Percentiles rank a stretch among this genome's conserved stretches.
phyloP scores from a whole-genome alignment of 2,329 filamentous ascomycete genomes.

The Beauveria bassiana region DNA sequence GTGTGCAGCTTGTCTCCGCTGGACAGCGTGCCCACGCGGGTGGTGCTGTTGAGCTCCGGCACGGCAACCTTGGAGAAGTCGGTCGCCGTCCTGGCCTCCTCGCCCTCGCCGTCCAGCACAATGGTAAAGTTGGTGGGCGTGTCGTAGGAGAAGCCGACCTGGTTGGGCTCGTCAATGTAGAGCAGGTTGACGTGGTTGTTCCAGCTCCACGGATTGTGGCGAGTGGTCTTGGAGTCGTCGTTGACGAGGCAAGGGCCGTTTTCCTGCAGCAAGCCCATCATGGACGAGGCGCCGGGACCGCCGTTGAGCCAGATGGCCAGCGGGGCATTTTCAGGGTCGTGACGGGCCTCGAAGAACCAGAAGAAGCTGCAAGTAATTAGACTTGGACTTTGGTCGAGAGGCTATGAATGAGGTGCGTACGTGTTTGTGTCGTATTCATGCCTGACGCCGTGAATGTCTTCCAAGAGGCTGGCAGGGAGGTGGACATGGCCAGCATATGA shows the following conservation, averaged over 20 bases:
- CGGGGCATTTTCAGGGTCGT: slow-evolving; percentile 29
- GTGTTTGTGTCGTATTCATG: slow-evolving; percentile 39
- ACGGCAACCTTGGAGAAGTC: slow-evolving; percentile 28
- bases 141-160: slow-evolving; percentile 63
- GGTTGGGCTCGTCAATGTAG: slow-evolving; percentile 55
- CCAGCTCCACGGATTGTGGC: slow-evolving; percentile 55
- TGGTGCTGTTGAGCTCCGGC: slow-evolving; percentile 30
- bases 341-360: slow-evolving; percentile 42
- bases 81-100: slow-evolving; percentile 32
- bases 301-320: slow-evolving; percentile 60
- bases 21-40: slow-evolving; percentile 25
- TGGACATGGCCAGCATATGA: slow-evolving; percentile 58
- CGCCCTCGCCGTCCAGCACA: slow-evolving; percentile 38
- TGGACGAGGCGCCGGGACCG: slow-evolving; percentile 53
- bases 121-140: slow-evolving; percentile 54
- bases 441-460: slow-evolving; percentile 36
- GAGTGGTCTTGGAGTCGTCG: slow-evolving; percentile 41
- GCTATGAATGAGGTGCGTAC: slow-evolving; percentile 20
- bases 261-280: slow-evolving; percentile 57
- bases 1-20: slow-evolving; percentile 23
- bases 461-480: slow-evolving; percentile 35
- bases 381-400: background rate
- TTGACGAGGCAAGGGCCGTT: slow-evolving; percentile 45
- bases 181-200: slow-evolving; percentile 46
- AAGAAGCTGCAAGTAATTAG: slow-evolving; percentile 28